These are phyloP conservation scores for Gyrodon lividus DNA, from an alignment of 768 basidiomycete genomes.

Conservation along the genomic window DNA sequence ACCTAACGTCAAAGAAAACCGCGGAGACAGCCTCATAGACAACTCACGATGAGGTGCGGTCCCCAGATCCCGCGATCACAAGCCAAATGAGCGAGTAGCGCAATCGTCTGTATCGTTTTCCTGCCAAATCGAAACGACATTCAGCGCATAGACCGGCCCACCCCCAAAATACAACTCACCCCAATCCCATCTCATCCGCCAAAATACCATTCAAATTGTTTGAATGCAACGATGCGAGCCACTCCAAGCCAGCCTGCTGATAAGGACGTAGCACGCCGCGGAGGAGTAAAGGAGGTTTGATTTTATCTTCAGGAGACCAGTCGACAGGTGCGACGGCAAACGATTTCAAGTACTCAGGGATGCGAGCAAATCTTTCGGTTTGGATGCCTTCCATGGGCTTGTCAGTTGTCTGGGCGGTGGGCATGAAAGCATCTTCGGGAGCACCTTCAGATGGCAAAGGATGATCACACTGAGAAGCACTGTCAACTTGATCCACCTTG, in stretches of 20 bases:
- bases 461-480: background rate
- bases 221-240: slow-evolving; percentile 85
- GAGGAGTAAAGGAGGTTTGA: slow-evolving; percentile 70
- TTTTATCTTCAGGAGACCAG: slow-evolving; percentile 58
- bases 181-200: slow-evolving; percentile 94
- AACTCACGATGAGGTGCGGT: slow-evolving; percentile 78
- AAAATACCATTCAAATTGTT: slow-evolving; percentile 82
- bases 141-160: background rate
- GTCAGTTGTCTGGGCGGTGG: background rate
- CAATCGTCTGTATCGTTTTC: slow-evolving; percentile 95
- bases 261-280: slow-evolving; percentile 90
- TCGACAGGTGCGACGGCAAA: slow-evolving; percentile 72
- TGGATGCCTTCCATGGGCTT: slow-evolving; percentile 39
- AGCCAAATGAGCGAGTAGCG: slow-evolving; percentile 88
- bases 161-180: slow-evolving; percentile 48
- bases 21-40: background rate
- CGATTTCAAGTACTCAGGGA: slow-evolving; percentile 58
- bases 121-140: slow-evolving; percentile 39
- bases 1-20: background rate
- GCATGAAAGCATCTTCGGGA: background rate
- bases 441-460: background rate
- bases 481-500: background rate
- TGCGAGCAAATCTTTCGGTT: slow-evolving; percentile 35
- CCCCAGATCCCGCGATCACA: slow-evolving; percentile 91
- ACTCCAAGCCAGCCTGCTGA: slow-evolving; percentile 90